Base-by-base conservation (phyloP, 805 yeast species). In the Metschnikowia similis region DNA sequence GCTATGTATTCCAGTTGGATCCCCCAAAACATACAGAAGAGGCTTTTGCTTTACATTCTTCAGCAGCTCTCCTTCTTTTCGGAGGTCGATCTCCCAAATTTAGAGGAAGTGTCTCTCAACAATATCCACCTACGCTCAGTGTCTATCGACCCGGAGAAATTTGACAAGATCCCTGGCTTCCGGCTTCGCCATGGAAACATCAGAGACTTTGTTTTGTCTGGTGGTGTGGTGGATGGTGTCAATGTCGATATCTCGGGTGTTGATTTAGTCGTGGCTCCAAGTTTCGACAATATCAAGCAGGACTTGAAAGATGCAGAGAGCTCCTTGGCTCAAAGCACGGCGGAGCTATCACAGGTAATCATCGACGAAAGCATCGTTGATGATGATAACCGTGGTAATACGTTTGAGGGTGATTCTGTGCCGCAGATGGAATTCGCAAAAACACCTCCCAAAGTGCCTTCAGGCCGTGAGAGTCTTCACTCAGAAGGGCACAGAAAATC, bases 61-160 rank as follows among this genome's bases (percentile, higher is more conserved):
- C 88, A 87, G 63, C 92, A 89, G 66, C 79, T 90, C 40, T 82
- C 91, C 13, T 69, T 91, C 38, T 88, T 91, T 61, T 86, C 96
- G 1, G 87, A 85, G 56, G 79, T 90, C 21, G 95, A 90, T 64
- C 72, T 89, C 16, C 85, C 89, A 16, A 86, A 89, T 61, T 65
- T 91, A 47, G 94, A 89, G 52, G 74, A 72, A 60, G 89, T 91
- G 0, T 84, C 95, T 5, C 69, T 88, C 71, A 65, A 77, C 76
- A 64, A 73, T 71, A 50, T 75, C 79, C 66, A 67, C 10, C 61
- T 74, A 14, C 76, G 79, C 41, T 84, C 88, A 63, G 80, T 91
- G 8, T 76, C 82, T 44, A 67, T 91, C 29, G 92, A 87, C 61
- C 82, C 89, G 0, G 89, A 85, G 30, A 85, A 83, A 50, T 72